phyloP scores from a whole-genome alignment of 768 basidiomycete genomes.

The Cubamyces lactineus region DNA sequence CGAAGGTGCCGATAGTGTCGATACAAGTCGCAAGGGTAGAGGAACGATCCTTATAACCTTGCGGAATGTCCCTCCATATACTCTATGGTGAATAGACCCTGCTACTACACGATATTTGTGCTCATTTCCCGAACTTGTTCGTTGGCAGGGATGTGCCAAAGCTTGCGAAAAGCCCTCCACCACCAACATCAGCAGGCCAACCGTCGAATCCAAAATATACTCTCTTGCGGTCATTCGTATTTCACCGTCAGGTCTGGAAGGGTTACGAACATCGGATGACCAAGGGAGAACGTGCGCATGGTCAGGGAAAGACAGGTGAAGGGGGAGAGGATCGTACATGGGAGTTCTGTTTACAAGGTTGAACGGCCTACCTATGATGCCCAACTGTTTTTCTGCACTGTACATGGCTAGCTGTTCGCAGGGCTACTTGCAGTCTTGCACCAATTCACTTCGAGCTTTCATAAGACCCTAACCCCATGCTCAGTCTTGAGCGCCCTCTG shows the following conservation, averaged over 20 bases:
- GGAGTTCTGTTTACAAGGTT: slow-evolving; percentile 68
- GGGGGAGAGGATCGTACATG: slow-evolving; percentile 85
- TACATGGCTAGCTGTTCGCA: too few relatives aligned
- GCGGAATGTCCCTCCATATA: slow-evolving; percentile 86
- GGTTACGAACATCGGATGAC: slow-evolving; percentile 97
- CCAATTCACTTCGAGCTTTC: too few relatives aligned
- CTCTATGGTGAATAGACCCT: slow-evolving; percentile 61
- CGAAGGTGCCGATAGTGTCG: slow-evolving; percentile 31
- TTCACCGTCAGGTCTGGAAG: slow-evolving; percentile 69
- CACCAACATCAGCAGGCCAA: slow-evolving; percentile 47
- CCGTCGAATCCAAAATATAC: slow-evolving; percentile 68
- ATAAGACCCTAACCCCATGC: slow-evolving; percentile 8
- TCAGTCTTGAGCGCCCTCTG: neutral
- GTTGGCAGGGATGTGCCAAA: slow-evolving; percentile 69
- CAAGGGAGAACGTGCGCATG: slow-evolving; percentile 76
- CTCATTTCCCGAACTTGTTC: slow-evolving; percentile 18
- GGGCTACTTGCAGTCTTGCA: too few relatives aligned
- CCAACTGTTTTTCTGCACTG: too few relatives aligned
- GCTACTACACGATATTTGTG: neutral
- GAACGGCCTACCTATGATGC: neutral
- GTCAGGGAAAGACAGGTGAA: slow-evolving; percentile 66
- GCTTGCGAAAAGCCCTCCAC: slow-evolving; percentile 75
- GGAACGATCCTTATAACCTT: slow-evolving; percentile 88
- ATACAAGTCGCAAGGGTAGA: slow-evolving; percentile 34
- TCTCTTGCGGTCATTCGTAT: slow-evolving; percentile 78